Evolutionary conservation across 1,284 basidiomycete genomes (phyloP), one percentile per base, ranked within the genome.

Genomic region (Cryptococcus maquisensis): DNA sequence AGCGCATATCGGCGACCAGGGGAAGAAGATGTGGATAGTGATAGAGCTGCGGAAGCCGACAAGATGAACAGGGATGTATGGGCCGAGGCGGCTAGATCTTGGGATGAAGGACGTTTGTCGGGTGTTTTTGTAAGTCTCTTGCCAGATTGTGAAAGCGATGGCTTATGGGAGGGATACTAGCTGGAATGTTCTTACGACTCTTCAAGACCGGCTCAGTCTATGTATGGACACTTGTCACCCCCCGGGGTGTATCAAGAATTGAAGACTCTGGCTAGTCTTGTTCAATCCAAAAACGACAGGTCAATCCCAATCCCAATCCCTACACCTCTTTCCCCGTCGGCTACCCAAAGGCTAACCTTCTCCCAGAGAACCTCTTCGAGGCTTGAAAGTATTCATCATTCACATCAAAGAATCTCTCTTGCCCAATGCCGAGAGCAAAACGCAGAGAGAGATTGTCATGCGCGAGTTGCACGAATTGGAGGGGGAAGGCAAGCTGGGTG

Each of bases 131-230:
- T 76, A 56, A 63, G 74, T 70, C 1, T 3, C 35, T 13, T 40
- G 6, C 8, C 41, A 15, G 3, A 16, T 9, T 18, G 21, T 6
- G 12, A 36, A 20, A 10, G 18, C 3, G 7, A 24, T 23, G 4
- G 46, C 52, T 63, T 51, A 57, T 21, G 13, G 35, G 28, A 32
- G 6, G 12, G 10, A 20, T 23, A 16, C 57, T n/a, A 76, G 74
- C 72, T 77, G 45, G 75, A 77, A 67, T 77, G 75, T 62, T 75
- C 73, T 1, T 77, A 77, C 43, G 67, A 71, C 37, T 67, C 67
- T 5, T 59, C 67, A 2, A 61, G 74, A 38, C 66, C 69, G 2
- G 59, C 62, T 12, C 56, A 65, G 43, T 51, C 72, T 15, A 71
- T 75, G 72, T 77, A 68, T 49, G 75, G 75, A 2, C 75, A 77